These are phyloP conservation scores for Fusarium palustre DNA, from an alignment of 2,329 filamentous ascomycete species.

Conservation along the genomic window DNA sequence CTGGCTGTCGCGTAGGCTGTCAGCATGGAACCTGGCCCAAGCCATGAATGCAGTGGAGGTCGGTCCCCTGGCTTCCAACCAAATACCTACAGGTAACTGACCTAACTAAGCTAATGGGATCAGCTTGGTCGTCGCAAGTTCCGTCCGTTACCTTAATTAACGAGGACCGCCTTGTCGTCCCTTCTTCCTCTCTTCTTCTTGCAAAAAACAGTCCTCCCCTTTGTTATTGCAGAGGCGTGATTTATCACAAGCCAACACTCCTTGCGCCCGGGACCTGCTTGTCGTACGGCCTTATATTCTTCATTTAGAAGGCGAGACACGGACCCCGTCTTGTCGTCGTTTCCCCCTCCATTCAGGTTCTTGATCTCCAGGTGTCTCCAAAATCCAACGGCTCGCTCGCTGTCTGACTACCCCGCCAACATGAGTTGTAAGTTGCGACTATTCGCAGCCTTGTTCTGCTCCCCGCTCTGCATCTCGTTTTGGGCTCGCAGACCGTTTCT, in stretches of 20 bases:
- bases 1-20: conserved; percentile 5
- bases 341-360: conserved; percentile 18
- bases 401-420: conserved; percentile 45
- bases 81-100: neutral
- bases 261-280: conserved; percentile 24
- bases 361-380: conserved; percentile 5
- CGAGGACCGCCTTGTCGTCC: conserved; percentile 35
- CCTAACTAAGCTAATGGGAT: neutral
- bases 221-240: conserved; percentile 27
- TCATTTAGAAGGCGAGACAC: neutral
- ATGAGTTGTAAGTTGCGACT: conserved; percentile 51
- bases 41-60: conserved; percentile 9
- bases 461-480: conserved; percentile 33
- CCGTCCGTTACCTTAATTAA: conserved; percentile 27
- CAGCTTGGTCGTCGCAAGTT: conserved; percentile 33
- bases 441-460: conserved; percentile 43
- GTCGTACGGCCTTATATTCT: conserved; percentile 7
- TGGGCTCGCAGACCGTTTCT: neutral
- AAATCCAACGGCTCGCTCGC: conserved; percentile 25
- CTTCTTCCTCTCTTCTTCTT: conserved; percentile 21
- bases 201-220: conserved; percentile 17
- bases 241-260: conserved; percentile 5
- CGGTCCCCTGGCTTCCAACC: neutral
- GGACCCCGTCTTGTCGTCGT: conserved; percentile 4
- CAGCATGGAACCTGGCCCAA: conserved; percentile 1